phyloP scores from a whole-genome alignment of 208 protist species.

The Wallacemonas sp. region DNA sequence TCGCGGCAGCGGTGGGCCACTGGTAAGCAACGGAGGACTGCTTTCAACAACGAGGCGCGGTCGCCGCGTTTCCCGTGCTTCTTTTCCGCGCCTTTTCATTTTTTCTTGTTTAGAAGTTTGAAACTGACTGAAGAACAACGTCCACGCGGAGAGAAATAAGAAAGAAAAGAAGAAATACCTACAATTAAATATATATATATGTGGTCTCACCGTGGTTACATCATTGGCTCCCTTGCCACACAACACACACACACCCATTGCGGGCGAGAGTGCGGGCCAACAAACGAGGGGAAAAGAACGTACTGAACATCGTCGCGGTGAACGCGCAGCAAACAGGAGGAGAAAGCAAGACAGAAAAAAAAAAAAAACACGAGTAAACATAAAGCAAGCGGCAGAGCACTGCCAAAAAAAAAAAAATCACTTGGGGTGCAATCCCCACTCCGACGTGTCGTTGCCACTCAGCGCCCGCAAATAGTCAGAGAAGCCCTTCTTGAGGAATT shows the following conservation, averaged over 20 bases:
- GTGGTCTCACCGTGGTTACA: background rate
- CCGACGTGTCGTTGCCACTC: conserved; percentile 1
- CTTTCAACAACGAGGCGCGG: too few species aligned
- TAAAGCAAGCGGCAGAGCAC: background rate
- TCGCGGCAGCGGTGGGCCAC: too few species aligned
- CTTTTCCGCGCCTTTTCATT: background rate
- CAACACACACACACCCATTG: background rate
- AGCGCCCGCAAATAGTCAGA: background rate
- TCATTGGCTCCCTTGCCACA: background rate
- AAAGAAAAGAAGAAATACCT: background rate
- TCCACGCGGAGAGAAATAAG: background rate
- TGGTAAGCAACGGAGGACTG: too few species aligned
- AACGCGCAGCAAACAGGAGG: too few species aligned
- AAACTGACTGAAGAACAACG: too few species aligned
- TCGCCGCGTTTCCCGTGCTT: background rate
- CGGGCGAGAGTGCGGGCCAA: background rate
- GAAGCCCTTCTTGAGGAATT: background rate
- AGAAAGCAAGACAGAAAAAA: too few species aligned
- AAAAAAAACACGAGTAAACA: background rate
- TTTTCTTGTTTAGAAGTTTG: too few species aligned
- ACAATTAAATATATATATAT: too few species aligned
- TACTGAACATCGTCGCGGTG: too few species aligned
- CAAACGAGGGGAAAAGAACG: too few species aligned
- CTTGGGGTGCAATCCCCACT: conserved; percentile 3
- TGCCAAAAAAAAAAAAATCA: background rate